Conservation (phyloP, 1,284 basidiomycete genomes). For the Rhodotorula glutinis region DNA sequence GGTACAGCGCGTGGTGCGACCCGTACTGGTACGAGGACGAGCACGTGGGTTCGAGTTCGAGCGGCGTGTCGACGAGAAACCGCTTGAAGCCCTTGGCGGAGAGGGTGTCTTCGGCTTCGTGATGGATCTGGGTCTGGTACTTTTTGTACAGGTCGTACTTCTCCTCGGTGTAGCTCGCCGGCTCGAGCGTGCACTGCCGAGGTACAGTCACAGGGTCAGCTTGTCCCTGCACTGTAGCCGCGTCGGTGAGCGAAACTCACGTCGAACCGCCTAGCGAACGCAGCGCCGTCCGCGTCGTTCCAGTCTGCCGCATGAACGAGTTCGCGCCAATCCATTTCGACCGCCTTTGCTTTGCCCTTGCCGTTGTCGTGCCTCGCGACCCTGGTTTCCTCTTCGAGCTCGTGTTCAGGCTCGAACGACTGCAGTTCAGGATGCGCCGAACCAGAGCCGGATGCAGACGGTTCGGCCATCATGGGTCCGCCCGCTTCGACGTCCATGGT, state of each 20-base stretch:
- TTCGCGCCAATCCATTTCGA: slow-evolving; percentile 41
- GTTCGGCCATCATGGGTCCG: neutral
- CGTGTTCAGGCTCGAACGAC: slow-evolving; percentile 52
- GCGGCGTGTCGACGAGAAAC: slow-evolving; percentile 77
- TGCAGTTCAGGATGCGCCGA: too few relatives aligned
- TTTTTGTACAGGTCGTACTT: slow-evolving; percentile 69
- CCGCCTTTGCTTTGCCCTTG: slow-evolving; percentile 42
- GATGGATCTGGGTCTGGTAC: slow-evolving; percentile 61
- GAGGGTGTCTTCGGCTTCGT: slow-evolving; percentile 58
- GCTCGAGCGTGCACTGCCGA: slow-evolving; percentile 27
- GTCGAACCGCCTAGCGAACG: slow-evolving; percentile 37
- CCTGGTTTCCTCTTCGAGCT: slow-evolving; percentile 3
- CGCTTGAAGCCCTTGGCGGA: slow-evolving; percentile 59
- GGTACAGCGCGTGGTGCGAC: slow-evolving; percentile 57
- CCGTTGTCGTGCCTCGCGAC: neutral
- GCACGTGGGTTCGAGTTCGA: slow-evolving; percentile 48
- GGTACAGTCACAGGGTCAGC: too few relatives aligned
- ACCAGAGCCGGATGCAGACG: too few relatives aligned
- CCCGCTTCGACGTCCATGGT: neutral
- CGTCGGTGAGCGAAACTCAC: slow-evolving; percentile 9
- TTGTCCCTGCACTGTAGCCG: too few relatives aligned
- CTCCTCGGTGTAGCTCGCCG: slow-evolving; percentile 68
- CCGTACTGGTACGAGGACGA: slow-evolving; percentile 35
- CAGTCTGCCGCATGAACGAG: slow-evolving; percentile 46
- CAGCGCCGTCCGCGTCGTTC: slow-evolving; percentile 6